Evolutionary conservation across 2,329 filamentous ascomycete species (phyloP).

Genomic region (Scleromitrula shiraiana): DNA sequence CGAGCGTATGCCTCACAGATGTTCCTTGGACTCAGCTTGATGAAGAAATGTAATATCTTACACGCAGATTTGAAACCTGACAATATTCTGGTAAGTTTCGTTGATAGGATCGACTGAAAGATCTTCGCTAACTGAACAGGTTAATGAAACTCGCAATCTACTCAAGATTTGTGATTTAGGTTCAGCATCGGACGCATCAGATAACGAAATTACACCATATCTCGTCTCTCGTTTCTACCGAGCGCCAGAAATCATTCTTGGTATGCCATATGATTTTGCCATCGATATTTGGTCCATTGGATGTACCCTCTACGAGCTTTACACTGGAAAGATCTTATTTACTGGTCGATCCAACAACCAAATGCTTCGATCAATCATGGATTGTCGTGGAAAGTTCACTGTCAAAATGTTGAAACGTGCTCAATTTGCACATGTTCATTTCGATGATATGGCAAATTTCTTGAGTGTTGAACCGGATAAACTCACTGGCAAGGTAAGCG

Average conservation of each 20-base stretch:
- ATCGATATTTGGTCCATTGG: conserved; percentile 98
- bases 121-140: conserved; percentile 32
- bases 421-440: conserved; percentile 67
- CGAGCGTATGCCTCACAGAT: conserved; percentile 89
- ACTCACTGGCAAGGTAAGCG: conserved; percentile 67
- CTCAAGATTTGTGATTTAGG: conserved; percentile 96
- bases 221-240: conserved; percentile 96
- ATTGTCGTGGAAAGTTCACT: conserved; percentile 86
- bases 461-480: conserved; percentile 80
- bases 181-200: conserved; percentile 85
- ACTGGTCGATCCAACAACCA: conserved; percentile 94
- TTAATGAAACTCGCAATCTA: conserved; percentile 73
- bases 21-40: conserved; percentile 77
- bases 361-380: conserved; percentile 95
- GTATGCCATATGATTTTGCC: conserved; percentile 89
- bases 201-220: conserved; percentile 89
- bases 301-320: conserved; percentile 93
- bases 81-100: conserved; percentile 61
- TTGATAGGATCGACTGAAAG: too few species aligned
- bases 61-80: conserved; percentile 97
- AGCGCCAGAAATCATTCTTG: conserved; percentile 92
- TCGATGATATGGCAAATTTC: conserved; percentile 79
- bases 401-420: conserved; percentile 82
- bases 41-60: conserved; percentile 87
- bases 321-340: conserved; percentile 96